Percentiles rank a stretch among this genome's conserved stretches.
phyloP scores from a whole-genome alignment of 2,329 filamentous ascomycete species.

The Penicillium sumatraense region DNA sequence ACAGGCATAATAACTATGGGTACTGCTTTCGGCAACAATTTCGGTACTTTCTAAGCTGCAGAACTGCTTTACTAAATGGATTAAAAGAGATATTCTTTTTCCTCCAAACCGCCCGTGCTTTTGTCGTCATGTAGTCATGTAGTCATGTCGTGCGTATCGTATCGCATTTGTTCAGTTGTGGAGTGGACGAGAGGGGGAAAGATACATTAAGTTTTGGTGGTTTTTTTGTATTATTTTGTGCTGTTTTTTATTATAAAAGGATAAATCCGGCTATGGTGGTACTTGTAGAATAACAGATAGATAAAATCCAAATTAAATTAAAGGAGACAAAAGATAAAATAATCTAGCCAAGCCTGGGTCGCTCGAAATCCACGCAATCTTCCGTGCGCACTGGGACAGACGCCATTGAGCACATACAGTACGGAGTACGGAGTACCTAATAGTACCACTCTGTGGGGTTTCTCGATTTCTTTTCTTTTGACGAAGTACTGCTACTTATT shows the following conservation, averaged over 20 bases:
- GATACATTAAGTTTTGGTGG: not conserved
- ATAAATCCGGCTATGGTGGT: not conserved
- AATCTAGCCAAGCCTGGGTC: slow-evolving; percentile 7
- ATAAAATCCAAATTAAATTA: not conserved
- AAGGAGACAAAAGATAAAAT: not conserved
- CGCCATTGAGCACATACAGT: not conserved
- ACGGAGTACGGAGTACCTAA: too few species aligned
- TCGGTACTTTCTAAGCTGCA: not conserved
- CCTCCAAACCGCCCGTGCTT: not conserved
- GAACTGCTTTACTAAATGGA: not conserved
- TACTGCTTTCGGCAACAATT: not conserved
- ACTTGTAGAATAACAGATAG: not conserved
- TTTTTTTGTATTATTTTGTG: not conserved
- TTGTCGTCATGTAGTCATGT: slow-evolving; percentile 3
- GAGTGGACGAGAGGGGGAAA: not conserved
- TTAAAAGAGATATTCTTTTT: not conserved
- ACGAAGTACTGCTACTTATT: not conserved
- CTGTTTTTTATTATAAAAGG: not conserved
- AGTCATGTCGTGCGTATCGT: not conserved
- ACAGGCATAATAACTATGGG: not conserved
- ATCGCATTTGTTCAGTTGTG: slow-evolving; percentile 2
- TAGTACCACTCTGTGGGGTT: not conserved
- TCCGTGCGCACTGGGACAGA: slow-evolving; percentile 10
- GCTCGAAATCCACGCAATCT: slow-evolving; percentile 15
- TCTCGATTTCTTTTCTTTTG: not conserved